A percentile compares a stretch with the other conserved stretches of the same genome.
Evolutionary conservation across 495 filamentous ascomycete genomes (phyloP).

Genomic region (Penicillium desertorum): DNA sequence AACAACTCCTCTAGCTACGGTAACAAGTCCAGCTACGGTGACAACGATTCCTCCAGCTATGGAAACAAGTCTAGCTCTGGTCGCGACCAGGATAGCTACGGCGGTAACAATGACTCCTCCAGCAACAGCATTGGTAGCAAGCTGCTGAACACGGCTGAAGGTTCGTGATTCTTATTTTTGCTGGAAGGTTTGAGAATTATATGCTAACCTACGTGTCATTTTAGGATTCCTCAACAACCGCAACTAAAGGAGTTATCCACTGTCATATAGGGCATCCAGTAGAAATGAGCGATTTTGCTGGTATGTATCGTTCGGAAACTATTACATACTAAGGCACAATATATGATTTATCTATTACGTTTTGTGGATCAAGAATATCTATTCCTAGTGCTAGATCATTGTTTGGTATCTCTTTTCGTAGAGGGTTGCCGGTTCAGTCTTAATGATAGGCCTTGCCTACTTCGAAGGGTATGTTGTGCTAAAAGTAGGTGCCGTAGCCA

Average conservation of each 20-base stretch:
- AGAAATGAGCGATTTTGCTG: neutral
- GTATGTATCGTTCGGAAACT: neutral
- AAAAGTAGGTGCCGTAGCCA: too few relatives aligned
- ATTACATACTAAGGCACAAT: neutral
- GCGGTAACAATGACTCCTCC: neutral
- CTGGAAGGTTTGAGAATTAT: neutral
- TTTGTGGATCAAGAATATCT: neutral
- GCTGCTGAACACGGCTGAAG: conserved; percentile 15
- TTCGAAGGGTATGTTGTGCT: too few relatives aligned
- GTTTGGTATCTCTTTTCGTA: too few relatives aligned
- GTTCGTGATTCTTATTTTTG: neutral
- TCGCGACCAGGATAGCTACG: too few relatives aligned
- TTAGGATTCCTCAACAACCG: neutral
- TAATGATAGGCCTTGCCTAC: too few relatives aligned
- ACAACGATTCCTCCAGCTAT: too few relatives aligned
- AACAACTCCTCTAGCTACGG: neutral
- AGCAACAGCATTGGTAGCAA: neutral
- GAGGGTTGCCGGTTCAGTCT: too few relatives aligned
- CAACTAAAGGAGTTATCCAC: neutral
- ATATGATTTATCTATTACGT: neutral
- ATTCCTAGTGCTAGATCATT: too few relatives aligned
- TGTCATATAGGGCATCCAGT: neutral
- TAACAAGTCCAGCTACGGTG: too few relatives aligned
- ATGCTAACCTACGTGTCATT: neutral
- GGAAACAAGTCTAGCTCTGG: neutral